Evolutionary conservation across 768 basidiomycete species (phyloP).

Genomic region (Tulasnella sp.): DNA sequence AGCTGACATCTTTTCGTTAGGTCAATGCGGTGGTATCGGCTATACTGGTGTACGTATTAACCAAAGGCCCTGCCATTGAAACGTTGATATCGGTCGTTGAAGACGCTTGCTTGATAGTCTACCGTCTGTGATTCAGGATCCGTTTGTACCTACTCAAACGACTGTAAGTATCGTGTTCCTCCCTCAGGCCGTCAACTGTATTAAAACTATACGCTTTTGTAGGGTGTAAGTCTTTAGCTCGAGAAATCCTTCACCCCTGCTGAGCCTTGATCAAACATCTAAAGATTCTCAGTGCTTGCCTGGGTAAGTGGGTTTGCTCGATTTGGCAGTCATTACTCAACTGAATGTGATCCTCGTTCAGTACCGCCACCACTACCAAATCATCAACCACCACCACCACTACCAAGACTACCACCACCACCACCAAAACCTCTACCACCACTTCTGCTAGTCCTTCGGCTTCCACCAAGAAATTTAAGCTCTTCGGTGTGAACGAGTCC

Average conservation of each 20-base stretch:
- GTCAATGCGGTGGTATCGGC: slow-evolving; percentile 25
- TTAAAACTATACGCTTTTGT: background rate
- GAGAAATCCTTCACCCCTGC: background rate
- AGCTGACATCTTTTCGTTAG: background rate
- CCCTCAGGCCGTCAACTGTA: background rate
- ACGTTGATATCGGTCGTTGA: background rate
- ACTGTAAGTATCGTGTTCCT: slow-evolving; percentile 36
- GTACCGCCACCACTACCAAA: slow-evolving; percentile 31
- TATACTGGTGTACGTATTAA: slow-evolving; percentile 40
- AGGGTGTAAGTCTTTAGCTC: background rate
- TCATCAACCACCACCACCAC: slow-evolving; percentile 35
- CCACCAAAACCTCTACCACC: slow-evolving; percentile 10
- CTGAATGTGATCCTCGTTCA: slow-evolving; percentile 10
- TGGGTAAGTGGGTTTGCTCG: slow-evolving; percentile 32
- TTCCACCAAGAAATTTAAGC: slow-evolving; percentile 22
- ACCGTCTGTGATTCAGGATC: slow-evolving; percentile 48
- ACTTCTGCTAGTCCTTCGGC: background rate
- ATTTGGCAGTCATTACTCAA: slow-evolving; percentile 36
- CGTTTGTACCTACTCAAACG: slow-evolving; percentile 44
- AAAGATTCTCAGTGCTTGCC: slow-evolving; percentile 24
- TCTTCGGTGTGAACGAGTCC: slow-evolving; percentile 49
- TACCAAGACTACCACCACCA: slow-evolving; percentile 8
- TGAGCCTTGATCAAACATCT: background rate
- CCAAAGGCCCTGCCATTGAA: background rate
- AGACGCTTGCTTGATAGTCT: slow-evolving; percentile 19